Conservation (phyloP, 306 rosid species). For the Senna tora region DNA sequence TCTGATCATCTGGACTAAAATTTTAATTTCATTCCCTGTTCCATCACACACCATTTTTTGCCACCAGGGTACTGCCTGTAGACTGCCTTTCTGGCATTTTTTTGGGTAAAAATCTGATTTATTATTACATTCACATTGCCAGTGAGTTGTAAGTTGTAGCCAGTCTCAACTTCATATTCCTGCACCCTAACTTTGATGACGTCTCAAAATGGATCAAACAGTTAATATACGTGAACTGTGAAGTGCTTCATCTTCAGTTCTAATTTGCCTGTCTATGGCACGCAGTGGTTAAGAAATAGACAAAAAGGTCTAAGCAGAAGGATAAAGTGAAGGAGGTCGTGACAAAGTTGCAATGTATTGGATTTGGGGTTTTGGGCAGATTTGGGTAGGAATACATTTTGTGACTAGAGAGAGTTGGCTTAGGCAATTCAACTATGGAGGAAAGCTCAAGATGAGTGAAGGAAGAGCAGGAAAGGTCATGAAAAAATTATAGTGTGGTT, state of each 20-base stretch:
- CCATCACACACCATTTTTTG: slow-evolving; percentile 10
- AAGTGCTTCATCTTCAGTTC: not conserved
- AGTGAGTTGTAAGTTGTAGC: not conserved
- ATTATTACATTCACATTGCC: slow-evolving; percentile 9
- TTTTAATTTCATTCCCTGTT: slow-evolving; percentile 23
- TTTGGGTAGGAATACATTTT: too few relatives aligned
- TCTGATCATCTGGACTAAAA: not conserved
- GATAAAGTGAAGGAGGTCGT: too few relatives aligned
- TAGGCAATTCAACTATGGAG: too few relatives aligned
- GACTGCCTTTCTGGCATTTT: slow-evolving; percentile 1
- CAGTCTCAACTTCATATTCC: slow-evolving; percentile 24
- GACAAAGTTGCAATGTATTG: too few relatives aligned
- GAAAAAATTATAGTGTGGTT: too few relatives aligned
- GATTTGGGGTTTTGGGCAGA: too few relatives aligned
- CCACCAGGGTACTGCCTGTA: slow-evolving; percentile 23
- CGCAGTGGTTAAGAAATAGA: too few relatives aligned
- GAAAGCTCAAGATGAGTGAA: too few relatives aligned
- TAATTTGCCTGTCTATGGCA: not conserved
- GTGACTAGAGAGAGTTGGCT: too few relatives aligned
- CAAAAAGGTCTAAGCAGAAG: too few relatives aligned
- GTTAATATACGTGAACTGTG: not conserved
- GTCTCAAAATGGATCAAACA: not conserved
- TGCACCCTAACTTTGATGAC: slow-evolving; percentile 1
- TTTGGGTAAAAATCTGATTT: slow-evolving; percentile 21
- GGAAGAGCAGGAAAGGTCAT: too few relatives aligned